Conservation (phyloP, 192 early-diverging fungal genomes). For the Entomortierella chlamydospora region DNA sequence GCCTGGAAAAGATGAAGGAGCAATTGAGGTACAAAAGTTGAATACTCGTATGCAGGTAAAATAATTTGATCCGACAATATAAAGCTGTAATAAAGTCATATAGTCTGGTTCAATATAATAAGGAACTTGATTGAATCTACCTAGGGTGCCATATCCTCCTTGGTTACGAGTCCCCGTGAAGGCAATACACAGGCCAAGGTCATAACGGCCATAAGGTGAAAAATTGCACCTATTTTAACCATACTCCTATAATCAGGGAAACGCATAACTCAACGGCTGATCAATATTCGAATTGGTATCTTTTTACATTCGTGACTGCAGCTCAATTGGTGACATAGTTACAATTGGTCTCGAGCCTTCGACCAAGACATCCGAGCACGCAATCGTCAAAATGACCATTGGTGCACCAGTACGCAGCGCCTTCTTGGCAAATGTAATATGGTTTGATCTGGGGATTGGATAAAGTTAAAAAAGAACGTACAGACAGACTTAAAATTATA, state of each 20-base stretch:
- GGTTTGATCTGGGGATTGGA: not conserved
- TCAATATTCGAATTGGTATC: not conserved
- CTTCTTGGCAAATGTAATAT: conserved; percentile 8
- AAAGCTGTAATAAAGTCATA: too few species aligned
- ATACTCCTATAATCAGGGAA: too few species aligned
- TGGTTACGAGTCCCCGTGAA: not conserved
- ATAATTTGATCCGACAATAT: not conserved
- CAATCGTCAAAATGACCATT: not conserved
- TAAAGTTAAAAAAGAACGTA: too few species aligned
- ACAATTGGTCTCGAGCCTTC: not conserved
- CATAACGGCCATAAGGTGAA: not conserved
- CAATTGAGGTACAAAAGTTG: not conserved
- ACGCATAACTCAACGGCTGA: too few species aligned
- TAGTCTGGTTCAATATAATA: too few species aligned
- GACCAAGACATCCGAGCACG: not conserved
- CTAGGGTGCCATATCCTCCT: not conserved
- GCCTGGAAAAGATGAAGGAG: not conserved
- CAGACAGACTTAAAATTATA: too few species aligned
- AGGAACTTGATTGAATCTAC: not conserved
- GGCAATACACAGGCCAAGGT: not conserved
- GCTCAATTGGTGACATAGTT: not conserved
- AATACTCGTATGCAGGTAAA: not conserved
- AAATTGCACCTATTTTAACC: too few species aligned
- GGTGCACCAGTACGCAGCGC: not conserved
- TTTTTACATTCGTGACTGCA: not conserved